These are phyloP conservation scores for Trichoderma guizhouense DNA, from an alignment of 2,329 filamentous ascomycete genomes.

Conservation along the genomic window DNA sequence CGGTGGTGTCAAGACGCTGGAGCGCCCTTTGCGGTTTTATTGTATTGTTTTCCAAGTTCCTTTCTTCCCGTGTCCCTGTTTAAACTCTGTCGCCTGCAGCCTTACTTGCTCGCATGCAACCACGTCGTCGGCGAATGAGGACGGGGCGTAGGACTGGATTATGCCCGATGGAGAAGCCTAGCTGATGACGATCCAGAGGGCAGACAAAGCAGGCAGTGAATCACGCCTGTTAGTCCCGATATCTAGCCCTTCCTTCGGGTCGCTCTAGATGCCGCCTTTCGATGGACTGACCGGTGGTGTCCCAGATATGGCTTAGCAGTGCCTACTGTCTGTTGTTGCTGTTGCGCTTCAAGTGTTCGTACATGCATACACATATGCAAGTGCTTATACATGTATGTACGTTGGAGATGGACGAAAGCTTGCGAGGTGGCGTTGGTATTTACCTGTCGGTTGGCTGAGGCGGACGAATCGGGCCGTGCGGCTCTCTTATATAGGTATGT, in stretches of 20 bases:
- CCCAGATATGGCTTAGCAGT: slow-evolving; percentile 3
- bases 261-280: slow-evolving; percentile 12
- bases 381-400: slow-evolving; percentile 15
- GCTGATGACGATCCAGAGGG: slow-evolving; percentile 8
- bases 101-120: slow-evolving; percentile 12
- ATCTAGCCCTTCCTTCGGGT: slow-evolving; percentile 14
- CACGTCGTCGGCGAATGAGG: slow-evolving; percentile 7
- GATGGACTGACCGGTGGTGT: slow-evolving; percentile 6
- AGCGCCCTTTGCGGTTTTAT: slow-evolving; percentile 6
- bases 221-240: background rate
- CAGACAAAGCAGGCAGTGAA: background rate
- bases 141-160: background rate
- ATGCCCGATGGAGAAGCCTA: slow-evolving; percentile 16
- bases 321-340: background rate
- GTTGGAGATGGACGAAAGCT: slow-evolving; percentile 4
- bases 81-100: slow-evolving; percentile 17
- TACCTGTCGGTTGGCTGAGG: background rate
- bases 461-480: slow-evolving; percentile 3
- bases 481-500: background rate
- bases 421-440: background rate
- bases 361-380: slow-evolving; percentile 10
- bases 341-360: background rate
- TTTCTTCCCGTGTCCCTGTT: background rate
- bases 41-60: background rate
- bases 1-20: slow-evolving; percentile 9